These are phyloP conservation scores for Withania somnifera DNA, from an alignment of 305 asterid species.

Conservation along the genomic window DNA sequence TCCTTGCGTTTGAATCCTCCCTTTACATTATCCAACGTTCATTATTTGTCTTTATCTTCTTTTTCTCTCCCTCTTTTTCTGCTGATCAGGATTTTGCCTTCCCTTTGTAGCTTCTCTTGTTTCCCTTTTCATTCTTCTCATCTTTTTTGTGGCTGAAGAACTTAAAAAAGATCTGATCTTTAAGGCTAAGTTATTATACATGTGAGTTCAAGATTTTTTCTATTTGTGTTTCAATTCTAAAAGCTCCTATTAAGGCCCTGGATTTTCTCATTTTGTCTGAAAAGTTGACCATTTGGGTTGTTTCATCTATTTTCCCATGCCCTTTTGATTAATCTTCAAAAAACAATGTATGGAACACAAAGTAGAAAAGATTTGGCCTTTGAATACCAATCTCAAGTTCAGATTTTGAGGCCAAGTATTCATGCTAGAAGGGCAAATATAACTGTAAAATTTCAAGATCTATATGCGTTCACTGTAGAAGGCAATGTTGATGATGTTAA, in stretches of 20 bases:
- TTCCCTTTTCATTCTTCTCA: background rate
- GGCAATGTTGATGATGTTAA: slow-evolving; percentile 96
- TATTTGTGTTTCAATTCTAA: too few species aligned
- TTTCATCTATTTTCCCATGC: background rate
- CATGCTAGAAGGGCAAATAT: slow-evolving; percentile 70
- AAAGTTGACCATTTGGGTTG: background rate
- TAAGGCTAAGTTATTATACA: too few species aligned
- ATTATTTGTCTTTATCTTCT: background rate
- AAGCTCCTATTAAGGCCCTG: too few species aligned
- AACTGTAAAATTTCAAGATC: slow-evolving; percentile 83
- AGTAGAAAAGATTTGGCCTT: slow-evolving; percentile 34
- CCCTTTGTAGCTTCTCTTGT: background rate
- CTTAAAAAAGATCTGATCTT: too few species aligned
- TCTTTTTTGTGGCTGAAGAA: too few species aligned
- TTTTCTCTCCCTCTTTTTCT: background rate
- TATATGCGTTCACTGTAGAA: slow-evolving; percentile 76
- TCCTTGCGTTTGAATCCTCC: background rate
- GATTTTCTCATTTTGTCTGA: background rate
- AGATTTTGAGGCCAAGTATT: slow-evolving; percentile 75
- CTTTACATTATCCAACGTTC: background rate
- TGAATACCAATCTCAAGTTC: slow-evolving; percentile 48
- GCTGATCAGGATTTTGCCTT: background rate
- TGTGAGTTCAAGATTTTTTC: background rate
- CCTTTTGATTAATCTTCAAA: background rate
- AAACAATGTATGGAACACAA: slow-evolving; percentile 30